phyloP scores from a whole-genome alignment of 371 early-diverging fungal species.

The Nematocida ironsii region DNA sequence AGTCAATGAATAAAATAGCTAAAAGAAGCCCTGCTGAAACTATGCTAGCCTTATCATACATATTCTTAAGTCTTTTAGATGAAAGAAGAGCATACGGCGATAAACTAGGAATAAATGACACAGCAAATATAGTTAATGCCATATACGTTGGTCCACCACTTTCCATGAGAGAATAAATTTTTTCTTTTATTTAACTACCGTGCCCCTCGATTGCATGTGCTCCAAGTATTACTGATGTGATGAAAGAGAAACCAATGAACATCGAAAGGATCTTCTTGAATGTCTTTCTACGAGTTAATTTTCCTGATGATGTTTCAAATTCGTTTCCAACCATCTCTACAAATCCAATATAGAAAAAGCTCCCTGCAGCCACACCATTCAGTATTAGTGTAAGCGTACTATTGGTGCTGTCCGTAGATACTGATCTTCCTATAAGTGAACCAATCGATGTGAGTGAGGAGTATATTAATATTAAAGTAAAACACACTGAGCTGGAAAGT shows the following conservation, averaged over 20 bases:
- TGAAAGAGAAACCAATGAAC: constrained; percentile 55
- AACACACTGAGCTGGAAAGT: constrained; percentile 27
- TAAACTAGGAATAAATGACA: constrained; percentile 40
- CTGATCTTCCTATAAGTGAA: constrained; percentile 32
- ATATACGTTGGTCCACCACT: background rate
- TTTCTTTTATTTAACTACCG: constrained; percentile 22
- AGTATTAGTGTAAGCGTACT: constrained; percentile 28
- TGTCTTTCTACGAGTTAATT: constrained; percentile 19
- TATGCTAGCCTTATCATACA: constrained; percentile 45
- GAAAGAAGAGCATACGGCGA: constrained; percentile 26
- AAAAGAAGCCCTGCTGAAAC: constrained; percentile 67
- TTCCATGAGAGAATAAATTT: background rate
- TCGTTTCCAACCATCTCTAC: constrained; percentile 68
- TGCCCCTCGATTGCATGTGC: constrained; percentile 14
- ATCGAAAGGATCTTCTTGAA: constrained; percentile 47
- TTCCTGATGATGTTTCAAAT: constrained; percentile 57
- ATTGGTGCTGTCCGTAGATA: background rate
- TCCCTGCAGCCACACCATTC: constrained; percentile 62
- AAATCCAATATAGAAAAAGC: constrained; percentile 67
- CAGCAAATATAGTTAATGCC: constrained; percentile 12
- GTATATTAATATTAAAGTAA: constrained; percentile 64
- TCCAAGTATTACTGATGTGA: constrained; percentile 28
- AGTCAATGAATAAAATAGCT: constrained; percentile 63
- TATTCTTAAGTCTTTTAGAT: constrained; percentile 26
- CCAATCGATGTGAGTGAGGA: constrained; percentile 65